Base-by-base conservation (phyloP, 1,284 basidiomycete species). In the Tilletia walkeri region DNA sequence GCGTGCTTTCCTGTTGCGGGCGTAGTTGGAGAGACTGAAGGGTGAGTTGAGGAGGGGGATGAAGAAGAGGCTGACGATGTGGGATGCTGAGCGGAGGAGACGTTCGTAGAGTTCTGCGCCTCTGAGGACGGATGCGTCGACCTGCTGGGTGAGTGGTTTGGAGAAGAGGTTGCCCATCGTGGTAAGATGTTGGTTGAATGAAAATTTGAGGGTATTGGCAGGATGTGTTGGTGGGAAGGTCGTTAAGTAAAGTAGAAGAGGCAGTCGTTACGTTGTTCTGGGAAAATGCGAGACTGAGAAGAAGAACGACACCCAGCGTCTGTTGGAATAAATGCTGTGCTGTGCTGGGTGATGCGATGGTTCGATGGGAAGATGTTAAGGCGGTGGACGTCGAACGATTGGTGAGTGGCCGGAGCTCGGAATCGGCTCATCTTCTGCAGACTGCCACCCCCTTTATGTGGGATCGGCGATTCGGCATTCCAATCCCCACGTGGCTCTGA, bases 61-160 rank as follows among this genome's bases (percentile, higher is more conserved):
- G 59, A 63, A 63, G 59, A 63, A 63, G 59, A 63, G 59, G 36
- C 30, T 39, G 34, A 63, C 12, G 59, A 63, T 16, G 59, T 63
- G 16, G 3, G 34, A 39, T 16, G 59, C 16, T 9, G 34, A 38
- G 9, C 59, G 30, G 59, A 63, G 36, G 12, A 63, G 14, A 38
- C 59, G 59, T 39, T 63, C 59, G 59, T 63, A 63, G 12, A 36
- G 36, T 20, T 63, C 59, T 10, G 59, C 59, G 34, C 59, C 30
- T 4, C 34, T 34, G 4, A 63, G 36, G 59, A 41, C 36, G 59
- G 36, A 63, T 34, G 34, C 7, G 36, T 63, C 59, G 12, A 63
- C 59, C 38, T 63, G 59, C 9, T 34, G 9, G n/a, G 30, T 39
- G 36, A 63, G 34, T 4, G 59, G 59, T 3, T 36, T 5, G 59